phyloP scores from a whole-genome alignment of 148 eudicot genomes.

The Fagopyrum esculentum region DNA sequence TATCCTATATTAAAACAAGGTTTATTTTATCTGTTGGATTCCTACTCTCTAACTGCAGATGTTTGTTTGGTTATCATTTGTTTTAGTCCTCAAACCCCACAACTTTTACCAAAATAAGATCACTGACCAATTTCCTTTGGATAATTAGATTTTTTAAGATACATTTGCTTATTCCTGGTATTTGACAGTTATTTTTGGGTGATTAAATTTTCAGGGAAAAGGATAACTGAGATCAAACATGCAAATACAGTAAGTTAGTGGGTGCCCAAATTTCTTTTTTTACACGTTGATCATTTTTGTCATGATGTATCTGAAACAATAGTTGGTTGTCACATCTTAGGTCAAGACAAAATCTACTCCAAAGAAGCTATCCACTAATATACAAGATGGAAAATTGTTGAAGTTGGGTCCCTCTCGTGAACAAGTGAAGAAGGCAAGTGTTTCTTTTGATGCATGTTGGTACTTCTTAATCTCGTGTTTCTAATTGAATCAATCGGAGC shows the following conservation, averaged over 20 bases:
- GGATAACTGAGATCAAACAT: slow-evolving; percentile 29
- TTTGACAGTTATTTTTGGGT: not conserved
- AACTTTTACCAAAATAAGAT: not conserved
- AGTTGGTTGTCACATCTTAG: not conserved
- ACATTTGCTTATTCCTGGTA: not conserved
- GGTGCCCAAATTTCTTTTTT: not conserved
- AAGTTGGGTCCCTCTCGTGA: slow-evolving; percentile 32
- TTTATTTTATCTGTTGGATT: not conserved
- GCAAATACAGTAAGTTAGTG: slow-evolving; percentile 36
- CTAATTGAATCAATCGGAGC: not conserved
- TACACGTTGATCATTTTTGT: not conserved
- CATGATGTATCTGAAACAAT: not conserved
- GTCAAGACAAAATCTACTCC: slow-evolving; percentile 31
- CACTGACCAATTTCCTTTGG: not conserved
- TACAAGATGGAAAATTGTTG: slow-evolving; percentile 27
- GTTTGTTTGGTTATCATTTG: not conserved
- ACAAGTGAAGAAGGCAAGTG: slow-evolving; percentile 44
- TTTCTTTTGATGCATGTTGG: not conserved
- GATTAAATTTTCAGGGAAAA: slow-evolving; percentile 31
- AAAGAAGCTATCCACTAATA: slow-evolving; percentile 33
- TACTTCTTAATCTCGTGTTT: not conserved
- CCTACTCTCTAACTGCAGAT: not conserved
- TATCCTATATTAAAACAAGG: not conserved
- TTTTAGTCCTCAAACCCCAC: not conserved
- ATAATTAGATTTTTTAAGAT: not conserved